phyloP scores from a whole-genome alignment of 2,329 filamentous ascomycete genomes.

The Colletotrichum tabaci region DNA sequence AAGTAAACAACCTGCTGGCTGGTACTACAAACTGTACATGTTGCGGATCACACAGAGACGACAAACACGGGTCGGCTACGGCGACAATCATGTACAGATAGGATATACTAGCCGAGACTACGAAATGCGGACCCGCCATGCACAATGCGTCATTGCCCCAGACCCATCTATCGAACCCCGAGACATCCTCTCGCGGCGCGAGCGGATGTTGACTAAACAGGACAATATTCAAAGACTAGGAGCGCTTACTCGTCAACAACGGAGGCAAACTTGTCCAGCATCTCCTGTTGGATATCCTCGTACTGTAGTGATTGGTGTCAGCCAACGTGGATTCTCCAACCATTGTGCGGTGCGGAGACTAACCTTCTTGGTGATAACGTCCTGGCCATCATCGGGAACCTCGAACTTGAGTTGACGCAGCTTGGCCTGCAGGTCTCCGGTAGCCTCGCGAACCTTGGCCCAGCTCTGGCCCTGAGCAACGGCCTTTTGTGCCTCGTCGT shows the following conservation, averaged over 20 bases:
- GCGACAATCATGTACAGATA: conserved; percentile 40
- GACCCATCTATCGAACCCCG: conserved; percentile 36
- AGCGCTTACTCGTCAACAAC: conserved; percentile 88
- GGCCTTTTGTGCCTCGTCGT: conserved; percentile 97
- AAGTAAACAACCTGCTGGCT: too few species aligned
- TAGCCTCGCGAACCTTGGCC: conserved; percentile 93
- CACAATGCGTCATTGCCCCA: conserved; percentile 32
- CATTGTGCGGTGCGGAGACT: conserved; percentile 45
- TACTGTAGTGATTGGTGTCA: conserved; percentile 72
- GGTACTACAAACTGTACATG: too few species aligned
- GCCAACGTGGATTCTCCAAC: conserved; percentile 49
- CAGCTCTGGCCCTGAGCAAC: conserved; percentile 92
- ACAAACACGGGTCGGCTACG: not conserved
- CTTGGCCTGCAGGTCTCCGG: conserved; percentile 85
- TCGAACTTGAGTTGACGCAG: conserved; percentile 98
- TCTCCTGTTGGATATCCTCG: conserved; percentile 89
- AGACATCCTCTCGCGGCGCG: conserved; percentile 26
- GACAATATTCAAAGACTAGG: conserved; percentile 11
- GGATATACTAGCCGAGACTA: conserved; percentile 41
- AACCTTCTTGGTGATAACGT: conserved; percentile 87
- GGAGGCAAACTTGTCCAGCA: conserved; percentile 98
- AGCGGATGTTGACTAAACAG: conserved; percentile 33
- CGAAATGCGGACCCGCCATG: conserved; percentile 37
- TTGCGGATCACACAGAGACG: not conserved
- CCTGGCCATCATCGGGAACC: conserved; percentile 87